Conservation (phyloP, 208 protist species). For the Leishmania tropica region DNA sequence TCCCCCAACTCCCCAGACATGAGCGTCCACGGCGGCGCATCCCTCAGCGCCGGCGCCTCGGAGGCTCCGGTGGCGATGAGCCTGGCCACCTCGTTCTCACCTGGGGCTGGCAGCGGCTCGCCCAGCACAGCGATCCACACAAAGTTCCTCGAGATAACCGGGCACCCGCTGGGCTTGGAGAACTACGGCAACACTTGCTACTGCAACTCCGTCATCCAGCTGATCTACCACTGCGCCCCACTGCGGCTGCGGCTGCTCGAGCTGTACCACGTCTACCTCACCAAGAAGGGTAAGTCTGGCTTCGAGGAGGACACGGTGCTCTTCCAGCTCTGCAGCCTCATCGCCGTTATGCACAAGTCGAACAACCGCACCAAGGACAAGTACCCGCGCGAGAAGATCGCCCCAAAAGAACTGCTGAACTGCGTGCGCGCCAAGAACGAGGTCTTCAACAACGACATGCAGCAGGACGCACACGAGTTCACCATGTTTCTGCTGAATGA, state of each 20-base stretch:
- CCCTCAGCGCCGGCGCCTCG: constrained; percentile 5
- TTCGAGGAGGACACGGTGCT: constrained; percentile 76
- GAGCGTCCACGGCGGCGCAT: constrained; percentile 16
- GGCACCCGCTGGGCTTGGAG: constrained; percentile 79
- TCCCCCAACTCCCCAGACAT: constrained; percentile 33
- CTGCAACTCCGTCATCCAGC: constrained; percentile 89
- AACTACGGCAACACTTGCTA: constrained; percentile 94
- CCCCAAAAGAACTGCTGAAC: constrained; percentile 50
- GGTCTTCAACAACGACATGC: constrained; percentile 75
- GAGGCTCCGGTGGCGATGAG: constrained; percentile 7
- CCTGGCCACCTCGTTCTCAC: background rate
- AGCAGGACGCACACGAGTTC: constrained; percentile 94
- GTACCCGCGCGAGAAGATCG: constrained; percentile 34
- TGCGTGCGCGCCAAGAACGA: constrained; percentile 56
- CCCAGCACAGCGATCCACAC: constrained; percentile 40
- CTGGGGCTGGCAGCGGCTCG: constrained; percentile 1
- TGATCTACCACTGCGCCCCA: constrained; percentile 90
- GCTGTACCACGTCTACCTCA: constrained; percentile 65
- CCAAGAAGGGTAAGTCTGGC: constrained; percentile 51
- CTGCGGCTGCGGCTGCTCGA: constrained; percentile 79
- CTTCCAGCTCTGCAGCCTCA: constrained; percentile 61
- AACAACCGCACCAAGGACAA: constrained; percentile 69
- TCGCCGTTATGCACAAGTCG: constrained; percentile 85
- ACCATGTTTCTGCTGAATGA: constrained; percentile 87
- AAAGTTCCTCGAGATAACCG: constrained; percentile 76